Evolutionary conservation across 2,329 filamentous ascomycete species (phyloP), one percentile per base, ranked within the genome.

Genomic region (Sarocladium kiliense): DNA sequence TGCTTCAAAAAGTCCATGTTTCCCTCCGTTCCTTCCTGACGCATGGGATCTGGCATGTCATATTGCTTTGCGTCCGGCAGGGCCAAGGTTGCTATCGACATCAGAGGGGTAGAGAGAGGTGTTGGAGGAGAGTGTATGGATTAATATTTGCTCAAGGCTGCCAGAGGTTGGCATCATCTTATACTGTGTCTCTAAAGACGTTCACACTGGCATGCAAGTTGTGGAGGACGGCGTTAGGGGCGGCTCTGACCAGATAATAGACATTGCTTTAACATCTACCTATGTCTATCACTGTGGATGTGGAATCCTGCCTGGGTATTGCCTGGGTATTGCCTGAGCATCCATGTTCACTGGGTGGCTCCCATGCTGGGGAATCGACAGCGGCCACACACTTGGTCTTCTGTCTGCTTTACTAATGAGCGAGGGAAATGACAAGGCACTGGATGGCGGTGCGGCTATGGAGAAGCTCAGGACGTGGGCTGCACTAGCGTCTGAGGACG

Each of bases 141-240:
- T 49, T 53, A 54, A 54, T 50, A 54, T 27, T 57, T 32, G 51
- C 51, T 51, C 25, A 36, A 14, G 27, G 3, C 44, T 30, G 34
- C 12, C 6, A 30, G 44, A 18, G 44, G 25, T 14, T 47, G 23
- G 23, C 42, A 54, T 54, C 36, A 44, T 56, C 30, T 53, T 12
- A 10, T 55, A 36, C 27, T 56, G 21, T 53, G 19, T 56, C 19
- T 56, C n/a, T 44, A 18, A 26, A 53, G 55, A 56, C n/a, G 19
- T 53, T 47, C 19, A 42, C 19, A 42, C 44, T 44, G 25, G 49
- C 44, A 55, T 19, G 42, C 47, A 45, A n/a, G 23, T 16, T 30
- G 3, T 36, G 49, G 39, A 19, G 36, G 25, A 30, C 19, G 54
- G 54, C 32, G 49, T 51, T 36, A n/a, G 25, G 14, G 18, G 12